phyloP scores from a whole-genome alignment of 805 yeast species.

The Ogataea ramenticola region DNA sequence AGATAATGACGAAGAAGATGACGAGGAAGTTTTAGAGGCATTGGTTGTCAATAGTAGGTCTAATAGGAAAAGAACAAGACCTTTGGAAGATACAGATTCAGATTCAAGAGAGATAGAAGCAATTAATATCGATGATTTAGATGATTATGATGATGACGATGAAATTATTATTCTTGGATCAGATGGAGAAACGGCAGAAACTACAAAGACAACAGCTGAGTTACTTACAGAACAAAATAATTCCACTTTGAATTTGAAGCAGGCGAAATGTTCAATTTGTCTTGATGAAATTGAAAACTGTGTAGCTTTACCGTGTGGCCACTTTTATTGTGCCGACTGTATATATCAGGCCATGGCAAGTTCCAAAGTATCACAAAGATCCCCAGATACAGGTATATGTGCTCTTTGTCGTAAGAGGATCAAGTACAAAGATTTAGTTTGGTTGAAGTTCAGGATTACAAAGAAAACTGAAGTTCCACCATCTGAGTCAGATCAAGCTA shows the following conservation, averaged over 20 bases:
- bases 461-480: neutral
- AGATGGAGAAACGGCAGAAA: conserved; percentile 26
- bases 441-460: conserved; percentile 20
- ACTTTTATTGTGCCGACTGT: conserved; percentile 47
- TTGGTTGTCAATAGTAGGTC: neutral
- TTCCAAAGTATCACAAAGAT: conserved; percentile 25
- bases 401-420: conserved; percentile 26
- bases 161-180: conserved; percentile 26
- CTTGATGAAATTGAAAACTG: conserved; percentile 45
- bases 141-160: conserved; percentile 18
- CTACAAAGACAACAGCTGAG: conserved; percentile 28
- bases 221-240: conserved; percentile 16
- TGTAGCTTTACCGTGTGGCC: conserved; percentile 50
- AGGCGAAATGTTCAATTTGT: conserved; percentile 46
- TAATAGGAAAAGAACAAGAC: neutral
- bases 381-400: conserved; percentile 21
- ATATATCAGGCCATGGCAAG: conserved; percentile 41
- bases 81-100: neutral
- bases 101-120: neutral
- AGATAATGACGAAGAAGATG: neutral
- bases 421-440: conserved; percentile 22
- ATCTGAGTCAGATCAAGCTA: no score
- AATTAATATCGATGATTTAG: neutral
- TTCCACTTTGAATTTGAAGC: conserved; percentile 21
- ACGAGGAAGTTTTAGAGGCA: neutral